Evolutionary conservation across 192 early-diverging fungal genomes (phyloP), one percentile per base, ranked within the genome.

Genomic region (Entomortierella parvispora): DNA sequence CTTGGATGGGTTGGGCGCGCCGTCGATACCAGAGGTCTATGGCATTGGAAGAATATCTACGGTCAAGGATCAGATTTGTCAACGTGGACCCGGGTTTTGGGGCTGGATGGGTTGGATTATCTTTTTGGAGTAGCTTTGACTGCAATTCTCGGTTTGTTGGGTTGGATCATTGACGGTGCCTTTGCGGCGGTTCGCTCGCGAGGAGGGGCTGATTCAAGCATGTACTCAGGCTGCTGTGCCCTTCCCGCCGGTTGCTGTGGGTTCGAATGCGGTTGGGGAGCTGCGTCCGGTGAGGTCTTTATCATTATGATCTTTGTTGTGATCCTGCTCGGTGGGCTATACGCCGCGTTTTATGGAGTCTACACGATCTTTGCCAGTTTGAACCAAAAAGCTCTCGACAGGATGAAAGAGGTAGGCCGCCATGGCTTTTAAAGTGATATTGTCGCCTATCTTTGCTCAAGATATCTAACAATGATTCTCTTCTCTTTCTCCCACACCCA

Each of bases 41-140:
- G 71, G 63, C 10, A 33, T 8, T 65, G 70, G 70, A 72, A 59
- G 33, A 1, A 17, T 0, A 4, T 26, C n/a, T 45, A 51, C 9
- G 4, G 6, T 1, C 37, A 40, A n/a, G n/a, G n/a, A n/a, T n/a
- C n/a, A n/a, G n/a, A n/a, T n/a, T n/a, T n/a, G n/a, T n/a, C n/a
- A 20, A 26, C 17, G 49, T 34, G 22, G 33, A 11, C 2, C 22
- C 26, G 43, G 25, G 26, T 64, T 9, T 20, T 71, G 15, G 69
- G 69, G 23, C 22, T 71, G 62, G 69, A 71, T 70, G 9, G 28
- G 53, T 44, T 6, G 55, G 53, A 40, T 53, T 26, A 43, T 70
- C 45, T 18, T 28, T n/a, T 40, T 47, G 15, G 45, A 54, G 29
- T 32, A 5, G 40, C 9, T 18, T n/a, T 15, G 7, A 10, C 37